phyloP scores from a whole-genome alignment of 1,284 basidiomycete genomes.

The Ceratobasidium sp. region DNA sequence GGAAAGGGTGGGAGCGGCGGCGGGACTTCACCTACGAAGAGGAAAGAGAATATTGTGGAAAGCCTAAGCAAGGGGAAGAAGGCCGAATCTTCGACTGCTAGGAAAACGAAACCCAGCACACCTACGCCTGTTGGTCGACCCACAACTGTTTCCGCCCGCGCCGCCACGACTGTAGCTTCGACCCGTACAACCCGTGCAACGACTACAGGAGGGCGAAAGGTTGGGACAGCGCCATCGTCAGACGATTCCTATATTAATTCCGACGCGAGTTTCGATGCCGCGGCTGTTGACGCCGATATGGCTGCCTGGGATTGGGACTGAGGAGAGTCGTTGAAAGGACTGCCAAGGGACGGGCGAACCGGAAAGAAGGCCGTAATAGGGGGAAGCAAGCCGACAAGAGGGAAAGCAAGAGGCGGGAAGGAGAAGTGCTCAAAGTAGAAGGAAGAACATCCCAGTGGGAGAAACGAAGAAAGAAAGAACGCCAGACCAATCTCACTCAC shows the following conservation, averaged over 20 bases:
- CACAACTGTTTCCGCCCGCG: not conserved
- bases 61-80: not conserved
- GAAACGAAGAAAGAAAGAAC: not conserved
- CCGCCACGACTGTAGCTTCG: not conserved
- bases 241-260: not conserved
- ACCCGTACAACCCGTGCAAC: too few relatives aligned
- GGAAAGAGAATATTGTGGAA: not conserved
- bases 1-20: not conserved
- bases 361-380: not conserved
- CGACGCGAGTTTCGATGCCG: slow-evolving; percentile 15
- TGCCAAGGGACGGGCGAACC: not conserved
- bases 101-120: slow-evolving; percentile 1
- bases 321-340: not conserved
- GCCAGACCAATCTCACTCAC: not conserved
- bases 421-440: not conserved
- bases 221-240: not conserved
- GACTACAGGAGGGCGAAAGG: not conserved
- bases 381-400: not conserved
- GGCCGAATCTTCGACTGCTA: not conserved
- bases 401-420: not conserved
- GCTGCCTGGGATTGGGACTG: slow-evolving; percentile 10
- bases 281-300: slow-evolving; percentile 21
- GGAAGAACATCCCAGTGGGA: not conserved
- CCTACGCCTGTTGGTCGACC: slow-evolving; percentile 24
- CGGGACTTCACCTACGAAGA: not conserved